phyloP scores from a whole-genome alignment of 202 grass and related monocot species.

The Digitaria exilis region DNA sequence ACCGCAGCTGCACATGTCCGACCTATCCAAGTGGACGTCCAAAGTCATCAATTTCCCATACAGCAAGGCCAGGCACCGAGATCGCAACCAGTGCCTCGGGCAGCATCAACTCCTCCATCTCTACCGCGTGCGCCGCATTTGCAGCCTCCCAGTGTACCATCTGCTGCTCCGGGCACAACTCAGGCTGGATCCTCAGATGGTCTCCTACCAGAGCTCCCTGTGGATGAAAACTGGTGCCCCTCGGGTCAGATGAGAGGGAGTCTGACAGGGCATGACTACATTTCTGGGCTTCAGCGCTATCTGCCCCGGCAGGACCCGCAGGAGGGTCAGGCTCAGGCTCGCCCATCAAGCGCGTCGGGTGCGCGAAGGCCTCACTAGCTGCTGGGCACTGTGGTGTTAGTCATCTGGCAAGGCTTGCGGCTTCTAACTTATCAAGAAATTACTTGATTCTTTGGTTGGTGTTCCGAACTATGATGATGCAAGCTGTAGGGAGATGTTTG shows the following conservation, averaged over 20 bases:
- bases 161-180: neutral
- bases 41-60: neutral
- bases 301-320: slow-evolving; percentile 30
- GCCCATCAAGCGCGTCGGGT: neutral
- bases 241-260: slow-evolving; percentile 86
- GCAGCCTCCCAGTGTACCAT: neutral
- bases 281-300: slow-evolving; percentile 57
- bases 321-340: slow-evolving; percentile 7
- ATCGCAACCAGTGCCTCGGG: slow-evolving; percentile 6
- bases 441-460: neutral
- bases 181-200: slow-evolving; percentile 17
- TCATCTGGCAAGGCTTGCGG: neutral
- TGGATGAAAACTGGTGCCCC: slow-evolving; percentile 76
- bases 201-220: slow-evolving; percentile 32
- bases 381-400: neutral
- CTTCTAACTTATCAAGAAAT: neutral
- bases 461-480: neutral
- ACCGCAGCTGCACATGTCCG: neutral
- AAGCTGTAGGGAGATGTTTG: slow-evolving; percentile 1
- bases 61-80: slow-evolving; percentile 35
- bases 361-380: slow-evolving; percentile 1
- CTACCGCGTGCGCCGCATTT: neutral
- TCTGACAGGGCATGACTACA: slow-evolving; percentile 75
- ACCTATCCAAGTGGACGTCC: slow-evolving; percentile 8
- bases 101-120: slow-evolving; percentile 19